Conservation (phyloP, 371 early-diverging fungal genomes). For the Apophysomyces ossiformis region DNA sequence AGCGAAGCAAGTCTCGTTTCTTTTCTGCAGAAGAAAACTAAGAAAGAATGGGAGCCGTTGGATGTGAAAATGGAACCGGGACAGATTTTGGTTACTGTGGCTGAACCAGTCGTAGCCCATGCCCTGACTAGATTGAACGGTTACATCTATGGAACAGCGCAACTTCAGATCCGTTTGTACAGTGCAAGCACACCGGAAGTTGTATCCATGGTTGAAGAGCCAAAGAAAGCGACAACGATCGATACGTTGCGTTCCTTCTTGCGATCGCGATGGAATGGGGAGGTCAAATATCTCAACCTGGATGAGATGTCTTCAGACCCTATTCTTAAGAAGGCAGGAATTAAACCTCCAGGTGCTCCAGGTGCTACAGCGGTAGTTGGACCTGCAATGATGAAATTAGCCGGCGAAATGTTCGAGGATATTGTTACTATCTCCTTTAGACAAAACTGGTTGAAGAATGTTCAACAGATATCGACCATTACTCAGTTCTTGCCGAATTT, state of each 20-base stretch:
- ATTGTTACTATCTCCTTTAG: conserved; percentile 57
- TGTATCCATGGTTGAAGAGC: conserved; percentile 10
- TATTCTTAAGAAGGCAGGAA: conserved; percentile 43
- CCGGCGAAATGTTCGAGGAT: conserved; percentile 61
- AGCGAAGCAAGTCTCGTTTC: conserved; percentile 39
- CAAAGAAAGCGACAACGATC: conserved; percentile 37
- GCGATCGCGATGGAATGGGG: conserved; percentile 52
- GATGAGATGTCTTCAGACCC: conserved; percentile 59
- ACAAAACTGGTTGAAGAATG: conserved; percentile 49
- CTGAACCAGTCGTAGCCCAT: conserved; percentile 38
- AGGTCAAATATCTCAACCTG: conserved; percentile 50
- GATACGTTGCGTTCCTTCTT: conserved; percentile 51
- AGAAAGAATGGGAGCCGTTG: conserved; percentile 47
- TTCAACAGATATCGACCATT: conserved; percentile 58
- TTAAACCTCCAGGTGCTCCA: conserved; percentile 48
- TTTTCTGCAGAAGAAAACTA: conserved; percentile 44
- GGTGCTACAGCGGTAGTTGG: conserved; percentile 55
- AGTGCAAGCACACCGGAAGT: conserved; percentile 18
- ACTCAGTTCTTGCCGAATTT: conserved; percentile 56
- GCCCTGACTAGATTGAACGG: conserved; percentile 50
- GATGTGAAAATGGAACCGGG: conserved; percentile 32
- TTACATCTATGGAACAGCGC: conserved; percentile 42
- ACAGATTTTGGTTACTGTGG: conserved; percentile 41
- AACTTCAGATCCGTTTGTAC: conserved; percentile 33
- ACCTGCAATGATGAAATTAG: conserved; percentile 68